Conservation (phyloP, 1,139 yeast genomes). For the Suhomyces kunorum region DNA sequence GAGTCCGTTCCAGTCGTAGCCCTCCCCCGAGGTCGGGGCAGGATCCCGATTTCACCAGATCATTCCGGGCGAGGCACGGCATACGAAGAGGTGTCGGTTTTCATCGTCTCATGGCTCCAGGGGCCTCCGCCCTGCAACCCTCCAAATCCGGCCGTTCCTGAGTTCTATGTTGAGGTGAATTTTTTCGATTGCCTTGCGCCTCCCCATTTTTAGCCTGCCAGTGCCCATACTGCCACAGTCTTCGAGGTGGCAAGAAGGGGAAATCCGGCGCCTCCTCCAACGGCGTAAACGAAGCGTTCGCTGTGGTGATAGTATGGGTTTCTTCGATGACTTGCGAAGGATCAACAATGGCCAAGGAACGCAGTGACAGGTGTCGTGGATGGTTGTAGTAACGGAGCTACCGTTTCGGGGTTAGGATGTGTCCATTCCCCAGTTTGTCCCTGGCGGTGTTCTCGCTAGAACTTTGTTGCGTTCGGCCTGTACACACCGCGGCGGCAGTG, state of each 20-base stretch:
- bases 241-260: too few species aligned
- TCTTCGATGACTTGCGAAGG: too few species aligned
- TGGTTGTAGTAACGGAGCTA: background rate
- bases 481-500: background rate
- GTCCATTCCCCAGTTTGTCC: background rate
- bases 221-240: too few species aligned
- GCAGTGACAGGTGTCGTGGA: background rate
- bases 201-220: too few species aligned
- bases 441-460: constrained; percentile 1
- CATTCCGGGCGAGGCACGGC: background rate
- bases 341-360: too few species aligned
- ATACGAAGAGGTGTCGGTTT: background rate
- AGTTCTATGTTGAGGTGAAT: too few species aligned
- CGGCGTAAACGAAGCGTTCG: too few species aligned
- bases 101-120: background rate
- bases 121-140: background rate
- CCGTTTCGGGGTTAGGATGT: background rate
- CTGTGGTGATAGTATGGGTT: too few species aligned
- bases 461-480: constrained; percentile 1
- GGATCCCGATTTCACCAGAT: background rate
- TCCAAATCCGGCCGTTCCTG: background rate
- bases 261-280: too few species aligned
- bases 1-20: background rate
- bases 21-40: background rate
- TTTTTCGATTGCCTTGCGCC: too few species aligned